A percentile compares a stretch with the other conserved stretches of the same genome.
These are phyloP conservation scores for Avena eriantha DNA, from an alignment of 176 grass and related monocot genomes.

Conservation along the genomic window DNA sequence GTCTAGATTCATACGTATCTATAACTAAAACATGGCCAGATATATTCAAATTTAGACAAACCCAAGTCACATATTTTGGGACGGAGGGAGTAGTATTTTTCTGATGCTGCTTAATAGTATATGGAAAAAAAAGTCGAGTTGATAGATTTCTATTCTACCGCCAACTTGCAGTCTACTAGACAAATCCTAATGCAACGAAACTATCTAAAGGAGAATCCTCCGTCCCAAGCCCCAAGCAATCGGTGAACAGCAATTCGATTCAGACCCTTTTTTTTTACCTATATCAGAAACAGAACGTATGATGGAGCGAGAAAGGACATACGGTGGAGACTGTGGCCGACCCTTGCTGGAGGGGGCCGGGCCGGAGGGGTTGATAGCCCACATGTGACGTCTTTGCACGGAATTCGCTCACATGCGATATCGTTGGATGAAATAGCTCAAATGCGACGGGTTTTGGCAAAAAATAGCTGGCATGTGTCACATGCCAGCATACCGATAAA, in stretches of 20 bases:
- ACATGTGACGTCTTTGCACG: no score
- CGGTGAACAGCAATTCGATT: not conserved
- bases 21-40: no score
- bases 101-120: not conserved
- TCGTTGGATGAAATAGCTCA: no score
- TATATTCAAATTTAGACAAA: no score
- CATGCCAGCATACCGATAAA: no score
- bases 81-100: not conserved
- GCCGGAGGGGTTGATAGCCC: no score
- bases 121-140: not conserved
- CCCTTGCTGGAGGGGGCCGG: no score
- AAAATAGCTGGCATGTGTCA: no score
- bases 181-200: not conserved
- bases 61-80: no score
- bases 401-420: no score
- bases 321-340: not conserved
- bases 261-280: not conserved
- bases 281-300: not conserved
- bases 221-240: not conserved
- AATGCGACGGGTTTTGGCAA: no score
- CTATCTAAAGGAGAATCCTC: not conserved
- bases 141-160: not conserved
- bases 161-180: not conserved
- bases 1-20: no score
- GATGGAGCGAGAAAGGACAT: not conserved